Percentiles rank a stretch among this genome's conserved stretches.
These are phyloP conservation scores for Rhodotorula sp. DNA, from an alignment of 1,284 basidiomycete genomes.

Conservation along the genomic window DNA sequence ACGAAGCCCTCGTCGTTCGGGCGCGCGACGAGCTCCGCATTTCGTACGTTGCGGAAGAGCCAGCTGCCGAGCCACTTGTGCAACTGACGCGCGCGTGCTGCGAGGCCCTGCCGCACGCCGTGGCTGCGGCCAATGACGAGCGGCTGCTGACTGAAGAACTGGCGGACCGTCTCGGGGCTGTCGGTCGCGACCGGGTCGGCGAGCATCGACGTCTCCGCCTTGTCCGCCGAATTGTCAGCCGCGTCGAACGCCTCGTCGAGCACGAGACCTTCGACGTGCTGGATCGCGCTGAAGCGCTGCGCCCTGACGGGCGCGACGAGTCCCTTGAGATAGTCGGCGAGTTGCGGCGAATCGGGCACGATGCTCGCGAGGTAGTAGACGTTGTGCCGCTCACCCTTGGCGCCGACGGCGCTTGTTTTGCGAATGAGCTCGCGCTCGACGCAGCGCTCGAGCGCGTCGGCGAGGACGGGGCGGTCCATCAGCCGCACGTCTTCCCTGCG, in stretches of 20 bases:
- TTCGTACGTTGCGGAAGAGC: conserved; percentile 52
- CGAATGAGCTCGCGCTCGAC: conserved; percentile 66
- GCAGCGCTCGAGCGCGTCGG: conserved; percentile 59
- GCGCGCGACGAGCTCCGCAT: conserved; percentile 57
- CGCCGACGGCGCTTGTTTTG: conserved; percentile 63
- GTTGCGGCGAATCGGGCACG: conserved; percentile 14
- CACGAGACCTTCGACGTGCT: not conserved
- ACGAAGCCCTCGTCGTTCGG: conserved; percentile 56
- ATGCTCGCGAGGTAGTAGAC: conserved; percentile 32
- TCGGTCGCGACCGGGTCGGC: conserved; percentile 45
- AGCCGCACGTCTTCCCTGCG: conserved; percentile 54
- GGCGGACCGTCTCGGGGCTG: conserved; percentile 60
- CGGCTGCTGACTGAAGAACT: conserved; percentile 64
- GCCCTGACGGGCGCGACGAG: not conserved
- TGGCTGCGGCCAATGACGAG: conserved; percentile 67
- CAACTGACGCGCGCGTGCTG: conserved; percentile 63
- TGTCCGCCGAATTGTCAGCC: not conserved
- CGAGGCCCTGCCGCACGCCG: conserved; percentile 67
- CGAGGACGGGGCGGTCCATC: conserved; percentile 72
- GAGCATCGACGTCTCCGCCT: not conserved
- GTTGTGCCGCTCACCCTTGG: conserved; percentile 46
- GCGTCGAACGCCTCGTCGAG: not conserved
- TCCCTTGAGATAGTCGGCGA: conserved; percentile 19
- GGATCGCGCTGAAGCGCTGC: not conserved
- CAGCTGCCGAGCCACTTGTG: conserved; percentile 58